phyloP scores from a whole-genome alignment of 2,329 filamentous ascomycete genomes.

The Fusarium bactridioides region DNA sequence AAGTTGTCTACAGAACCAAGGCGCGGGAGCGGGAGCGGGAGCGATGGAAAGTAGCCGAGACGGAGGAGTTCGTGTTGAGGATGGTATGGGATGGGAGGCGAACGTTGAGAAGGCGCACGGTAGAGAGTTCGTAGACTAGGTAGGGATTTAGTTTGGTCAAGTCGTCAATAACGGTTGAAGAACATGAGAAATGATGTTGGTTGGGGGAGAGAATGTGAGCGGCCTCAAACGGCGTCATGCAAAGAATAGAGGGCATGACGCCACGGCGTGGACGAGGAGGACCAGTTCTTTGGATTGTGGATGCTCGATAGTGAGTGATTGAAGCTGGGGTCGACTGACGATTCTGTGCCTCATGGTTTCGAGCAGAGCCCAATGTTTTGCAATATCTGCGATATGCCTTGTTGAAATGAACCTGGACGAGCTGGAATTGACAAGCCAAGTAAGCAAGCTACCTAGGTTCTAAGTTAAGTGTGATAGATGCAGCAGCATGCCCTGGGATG shows the following conservation, averaged over 20 bases:
- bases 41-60: neutral
- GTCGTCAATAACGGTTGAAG: neutral
- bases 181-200: neutral
- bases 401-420: slow-evolving; percentile 25
- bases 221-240: slow-evolving; percentile 33
- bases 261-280: slow-evolving; percentile 13
- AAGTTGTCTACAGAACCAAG: neutral
- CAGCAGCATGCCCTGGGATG: slow-evolving; percentile 1
- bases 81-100: slow-evolving; percentile 13
- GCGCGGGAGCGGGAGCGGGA: slow-evolving; percentile 25
- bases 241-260: slow-evolving; percentile 30
- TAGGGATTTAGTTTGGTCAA: neutral
- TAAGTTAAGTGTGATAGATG: neutral
- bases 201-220: slow-evolving; percentile 19
- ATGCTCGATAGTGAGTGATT: neutral
- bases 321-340: slow-evolving; percentile 6
- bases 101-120: slow-evolving; percentile 32
- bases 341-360: neutral
- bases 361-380: neutral
- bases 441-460: slow-evolving; percentile 3
- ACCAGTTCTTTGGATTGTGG: neutral
- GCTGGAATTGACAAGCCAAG: slow-evolving; percentile 18
- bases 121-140: slow-evolving; percentile 1
- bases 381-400: slow-evolving; percentile 8
- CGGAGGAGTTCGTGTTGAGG: slow-evolving; percentile 13